Conservation (phyloP, 1,139 yeast species). For the Debaryomyces nepalensis region DNA sequence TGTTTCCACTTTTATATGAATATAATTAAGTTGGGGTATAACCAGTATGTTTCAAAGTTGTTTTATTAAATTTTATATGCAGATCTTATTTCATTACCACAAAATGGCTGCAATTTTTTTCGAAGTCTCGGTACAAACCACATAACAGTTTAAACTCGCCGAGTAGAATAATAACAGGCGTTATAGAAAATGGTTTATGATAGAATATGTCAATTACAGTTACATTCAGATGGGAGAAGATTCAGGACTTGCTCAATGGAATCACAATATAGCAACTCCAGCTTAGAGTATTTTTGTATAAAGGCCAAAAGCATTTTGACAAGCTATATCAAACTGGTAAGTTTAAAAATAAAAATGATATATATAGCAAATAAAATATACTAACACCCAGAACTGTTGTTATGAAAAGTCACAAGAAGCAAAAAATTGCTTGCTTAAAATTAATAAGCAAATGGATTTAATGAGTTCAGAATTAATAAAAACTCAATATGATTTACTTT, state of each 20-base stretch:
- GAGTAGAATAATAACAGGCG: not conserved
- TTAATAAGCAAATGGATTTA: conserved; percentile 14
- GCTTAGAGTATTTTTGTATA: conserved; percentile 16
- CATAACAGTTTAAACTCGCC: not conserved
- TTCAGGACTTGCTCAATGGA: not conserved
- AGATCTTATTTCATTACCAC: conserved; percentile 11
- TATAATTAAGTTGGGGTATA: conserved; percentile 4
- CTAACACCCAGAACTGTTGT: conserved; percentile 8
- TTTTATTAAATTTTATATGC: conserved; percentile 13
- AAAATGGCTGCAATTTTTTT: conserved; percentile 16
- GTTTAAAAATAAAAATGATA: conserved; percentile 1
- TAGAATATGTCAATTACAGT: not conserved
- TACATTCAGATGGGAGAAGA: not conserved
- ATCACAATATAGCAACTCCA: conserved; percentile 9
- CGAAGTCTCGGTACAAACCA: conserved; percentile 1
- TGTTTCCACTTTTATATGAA: conserved; percentile 2
- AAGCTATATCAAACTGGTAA: conserved; percentile 9
- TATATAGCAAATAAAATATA: not conserved
- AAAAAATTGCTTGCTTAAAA: conserved; percentile 9
- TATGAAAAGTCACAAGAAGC: not conserved
- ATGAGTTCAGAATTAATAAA: not conserved
- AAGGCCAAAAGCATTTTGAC: conserved; percentile 12
- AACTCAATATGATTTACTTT: conserved; percentile 5
- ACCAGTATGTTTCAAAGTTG: conserved; percentile 14
- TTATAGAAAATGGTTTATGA: not conserved